A percentile compares a stretch with the other conserved stretches of the same genome.
Conservation (phyloP, 495 filamentous ascomycete species). For the Delitschia confertaspora region DNA sequence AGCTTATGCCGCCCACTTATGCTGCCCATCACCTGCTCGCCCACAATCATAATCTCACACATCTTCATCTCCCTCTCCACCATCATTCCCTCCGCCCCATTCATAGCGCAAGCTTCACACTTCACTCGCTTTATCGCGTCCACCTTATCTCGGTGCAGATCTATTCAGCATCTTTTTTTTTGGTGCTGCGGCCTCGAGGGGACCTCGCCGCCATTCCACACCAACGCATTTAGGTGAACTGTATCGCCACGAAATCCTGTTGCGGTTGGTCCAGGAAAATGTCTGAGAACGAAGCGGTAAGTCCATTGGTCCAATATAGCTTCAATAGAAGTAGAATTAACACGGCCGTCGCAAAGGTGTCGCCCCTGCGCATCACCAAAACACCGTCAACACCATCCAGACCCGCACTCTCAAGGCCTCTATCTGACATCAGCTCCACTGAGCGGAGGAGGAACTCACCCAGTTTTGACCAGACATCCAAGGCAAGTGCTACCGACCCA, state of each 20-base stretch:
- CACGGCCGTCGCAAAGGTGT: constrained; percentile 31
- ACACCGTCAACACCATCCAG: constrained; percentile 25
- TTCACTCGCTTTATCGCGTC: constrained; percentile 10
- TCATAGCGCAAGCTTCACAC: constrained; percentile 6
- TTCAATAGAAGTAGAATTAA: constrained; percentile 11
- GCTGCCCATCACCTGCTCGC: too few relatives aligned
- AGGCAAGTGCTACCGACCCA: constrained; percentile 29
- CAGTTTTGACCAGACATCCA: constrained; percentile 36
- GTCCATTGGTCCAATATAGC: neutral
- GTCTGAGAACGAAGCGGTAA: constrained; percentile 24
- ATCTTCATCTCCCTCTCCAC: constrained; percentile 1
- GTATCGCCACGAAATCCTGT: constrained; percentile 14
- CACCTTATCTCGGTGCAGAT: neutral
- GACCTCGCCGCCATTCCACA: constrained; percentile 21
- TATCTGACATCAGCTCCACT: constrained; percentile 36
- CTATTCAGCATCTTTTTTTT: neutral
- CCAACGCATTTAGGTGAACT: constrained; percentile 14
- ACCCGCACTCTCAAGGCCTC: constrained; percentile 25
- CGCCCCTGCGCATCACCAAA: constrained; percentile 38
- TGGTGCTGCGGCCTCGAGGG: constrained; percentile 13
- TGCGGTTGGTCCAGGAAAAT: constrained; percentile 3
- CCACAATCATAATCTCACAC: constrained; percentile 9
- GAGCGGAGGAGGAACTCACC: constrained; percentile 37
- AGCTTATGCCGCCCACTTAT: too few relatives aligned
- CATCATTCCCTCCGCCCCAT: neutral